Evolutionary conservation across 306 rosid species (phyloP), one percentile per base, ranked within the genome.

Genomic region (Pterocarpus macrocarpus): DNA sequence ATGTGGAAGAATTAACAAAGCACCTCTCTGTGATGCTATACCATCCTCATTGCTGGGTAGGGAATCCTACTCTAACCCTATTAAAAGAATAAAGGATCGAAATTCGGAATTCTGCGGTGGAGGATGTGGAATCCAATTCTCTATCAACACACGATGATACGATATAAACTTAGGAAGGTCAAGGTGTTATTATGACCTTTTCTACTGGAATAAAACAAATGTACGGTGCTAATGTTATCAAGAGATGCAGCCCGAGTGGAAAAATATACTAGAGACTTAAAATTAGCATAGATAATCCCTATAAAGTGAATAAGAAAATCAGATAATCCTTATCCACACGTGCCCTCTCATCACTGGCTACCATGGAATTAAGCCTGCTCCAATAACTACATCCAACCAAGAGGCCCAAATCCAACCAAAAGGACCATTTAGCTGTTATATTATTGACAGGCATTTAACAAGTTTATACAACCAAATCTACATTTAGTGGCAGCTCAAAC

Each of bases 111-210:
- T 41, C 8, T 45, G 61, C 14, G 49, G 69, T 69, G 69, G 50
- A 16, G 69, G 49, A 9, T 33, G 57, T 83, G n/a, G 75, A 71
- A 71, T 78, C 49, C 38, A 73, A 55, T 77, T 77, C 69, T 33
- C 5, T 33, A 83, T 52, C 8, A 57, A 66, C 1, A 2, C 43
- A 13, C 5, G 15, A 47, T 47, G 10, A 9, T 7, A 9, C 0
- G 10, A 14, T 49, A 64, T 35, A 16, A 44, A 74, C 10, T 44
- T 56, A n/a, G 45, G 14, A 15, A 39, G 34, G 14, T 35, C 43
- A 33, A 5, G 16, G 38, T 47, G n/a, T 9, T 12, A 47, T 8
- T 38, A 5, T 43, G 11, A 8, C 11, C 11, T 0, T 32, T 13
- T 57, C 15, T n/a, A 7, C 1, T 2, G 16, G 22, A 62, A 67